These are phyloP conservation scores for Isatis tinctoria DNA, from an alignment of 345 rosid species.

Conservation along the genomic window DNA sequence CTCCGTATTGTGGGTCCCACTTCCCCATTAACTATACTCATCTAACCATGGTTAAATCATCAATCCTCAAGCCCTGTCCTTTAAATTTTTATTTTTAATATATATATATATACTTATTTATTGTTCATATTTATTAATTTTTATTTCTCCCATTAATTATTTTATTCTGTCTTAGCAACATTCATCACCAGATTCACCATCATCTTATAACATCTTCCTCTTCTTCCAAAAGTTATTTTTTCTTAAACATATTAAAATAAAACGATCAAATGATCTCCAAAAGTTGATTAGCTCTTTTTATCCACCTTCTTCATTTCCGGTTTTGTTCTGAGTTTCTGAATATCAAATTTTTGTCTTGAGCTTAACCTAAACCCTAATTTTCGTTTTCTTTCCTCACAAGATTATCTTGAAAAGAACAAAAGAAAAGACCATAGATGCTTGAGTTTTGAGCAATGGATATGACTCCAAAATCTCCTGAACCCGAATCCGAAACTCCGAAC, in stretches of 20 bases:
- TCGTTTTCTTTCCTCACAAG: background rate
- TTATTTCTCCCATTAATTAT: slow-evolving; percentile 20
- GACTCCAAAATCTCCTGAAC: slow-evolving; percentile 50
- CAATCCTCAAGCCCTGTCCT: slow-evolving; percentile 6
- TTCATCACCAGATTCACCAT: slow-evolving; percentile 18
- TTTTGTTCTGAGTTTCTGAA: background rate
- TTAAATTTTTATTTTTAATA: background rate
- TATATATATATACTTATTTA: background rate
- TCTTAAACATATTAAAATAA: background rate
- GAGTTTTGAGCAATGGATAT: slow-evolving; percentile 34
- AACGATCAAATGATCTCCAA: background rate
- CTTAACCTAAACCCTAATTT: slow-evolving; percentile 18
- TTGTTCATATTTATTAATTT: slow-evolving; percentile 7
- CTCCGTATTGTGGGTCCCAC: slow-evolving; percentile 7
- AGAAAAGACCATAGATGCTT: background rate
- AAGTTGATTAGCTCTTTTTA: slow-evolving; percentile 16
- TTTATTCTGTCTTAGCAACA: slow-evolving; percentile 22
- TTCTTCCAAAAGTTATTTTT: slow-evolving; percentile 11
- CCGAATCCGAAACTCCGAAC: slow-evolving; percentile 53
- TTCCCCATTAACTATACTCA: slow-evolving; percentile 12
- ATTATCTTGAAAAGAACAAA: background rate
- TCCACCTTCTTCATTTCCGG: background rate
- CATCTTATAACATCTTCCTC: slow-evolving; percentile 25
- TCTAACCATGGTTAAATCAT: slow-evolving; percentile 28
- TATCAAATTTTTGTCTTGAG: background rate